These are phyloP conservation scores for Vitellaria paradoxa DNA, from an alignment of 179 eudicot genomes.

Conservation along the genomic window DNA sequence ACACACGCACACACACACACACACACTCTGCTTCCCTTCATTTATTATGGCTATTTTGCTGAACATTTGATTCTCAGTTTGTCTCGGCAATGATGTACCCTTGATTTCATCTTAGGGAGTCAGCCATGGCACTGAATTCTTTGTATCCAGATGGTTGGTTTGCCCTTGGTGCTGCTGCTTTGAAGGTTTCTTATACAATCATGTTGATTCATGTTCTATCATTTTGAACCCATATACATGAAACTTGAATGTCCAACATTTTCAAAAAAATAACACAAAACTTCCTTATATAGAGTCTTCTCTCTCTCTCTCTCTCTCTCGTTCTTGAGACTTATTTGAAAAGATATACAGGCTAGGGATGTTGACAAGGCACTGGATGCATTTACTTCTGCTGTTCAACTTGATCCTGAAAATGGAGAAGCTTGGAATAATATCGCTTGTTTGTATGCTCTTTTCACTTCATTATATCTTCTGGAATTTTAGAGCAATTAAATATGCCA, in stretches of 20 bases:
- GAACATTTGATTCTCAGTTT: not conserved
- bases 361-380: constrained; percentile 80
- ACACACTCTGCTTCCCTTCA: not conserved
- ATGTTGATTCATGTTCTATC: not conserved
- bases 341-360: constrained; percentile 67
- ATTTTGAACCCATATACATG: not conserved
- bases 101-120: constrained; percentile 48
- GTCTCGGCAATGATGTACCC: not conserved
- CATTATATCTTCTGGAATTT: not conserved
- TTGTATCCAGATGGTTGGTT: constrained; percentile 97
- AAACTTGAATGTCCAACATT: constrained; percentile 8
- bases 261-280: not conserved
- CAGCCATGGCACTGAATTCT: constrained; percentile 92
- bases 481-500: not conserved
- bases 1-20: not conserved
- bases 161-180: constrained; percentile 94
- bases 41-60: not conserved
- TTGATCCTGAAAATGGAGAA: constrained; percentile 97
- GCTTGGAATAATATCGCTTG: constrained; percentile 99
- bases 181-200: constrained; percentile 48
- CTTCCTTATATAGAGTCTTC: not conserved
- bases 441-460: constrained; percentile 49
- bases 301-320: not conserved
- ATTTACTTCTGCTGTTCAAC: constrained; percentile 89
- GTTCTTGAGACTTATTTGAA: constrained; percentile 1